phyloP scores from a whole-genome alignment of 352 stramenopile genomes.

The Phytopythium sindhum region DNA sequence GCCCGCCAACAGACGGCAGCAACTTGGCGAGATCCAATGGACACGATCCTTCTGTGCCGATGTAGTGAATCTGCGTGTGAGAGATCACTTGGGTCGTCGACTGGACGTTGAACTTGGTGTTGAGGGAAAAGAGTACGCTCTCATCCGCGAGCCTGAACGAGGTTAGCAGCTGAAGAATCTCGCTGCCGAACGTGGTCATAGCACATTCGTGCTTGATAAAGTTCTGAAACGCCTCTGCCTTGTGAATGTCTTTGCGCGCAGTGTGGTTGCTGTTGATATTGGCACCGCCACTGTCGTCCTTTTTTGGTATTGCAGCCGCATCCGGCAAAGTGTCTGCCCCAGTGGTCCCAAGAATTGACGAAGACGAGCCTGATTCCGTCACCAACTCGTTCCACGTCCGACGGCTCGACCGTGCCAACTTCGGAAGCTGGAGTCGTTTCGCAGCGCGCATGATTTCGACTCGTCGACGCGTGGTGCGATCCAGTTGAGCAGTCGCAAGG shows the following conservation, averaged over 20 bases:
- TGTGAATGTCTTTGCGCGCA: constrained; percentile 27
- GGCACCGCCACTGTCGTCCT: constrained; percentile 23
- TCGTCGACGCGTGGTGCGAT: constrained; percentile 48
- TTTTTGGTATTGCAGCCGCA: constrained; percentile 27
- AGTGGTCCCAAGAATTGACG: background rate
- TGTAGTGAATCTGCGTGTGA: constrained; percentile 45
- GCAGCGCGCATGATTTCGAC: constrained; percentile 38
- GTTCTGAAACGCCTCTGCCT: constrained; percentile 33
- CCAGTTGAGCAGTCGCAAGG: constrained; percentile 48
- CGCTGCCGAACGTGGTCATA: constrained; percentile 52
- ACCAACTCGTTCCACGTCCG: constrained; percentile 37
- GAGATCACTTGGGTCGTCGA: constrained; percentile 16
- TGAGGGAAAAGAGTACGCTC: constrained; percentile 53
- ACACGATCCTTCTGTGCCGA: constrained; percentile 42
- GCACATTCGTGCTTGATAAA: constrained; percentile 66
- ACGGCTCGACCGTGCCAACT: constrained; percentile 39
- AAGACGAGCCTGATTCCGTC: background rate
- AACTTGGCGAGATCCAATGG: constrained; percentile 56
- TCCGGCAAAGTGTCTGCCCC: constrained; percentile 7
- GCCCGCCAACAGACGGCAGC: constrained; percentile 56
- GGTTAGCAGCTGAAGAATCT: constrained; percentile 55
- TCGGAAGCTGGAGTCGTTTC: constrained; percentile 21
- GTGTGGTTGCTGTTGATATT: background rate
- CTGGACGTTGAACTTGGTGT: constrained; percentile 41
- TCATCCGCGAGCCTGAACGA: constrained; percentile 62